phyloP scores from a whole-genome alignment of 2,329 filamentous ascomycete species.

The Aspergillus brasiliensis region DNA sequence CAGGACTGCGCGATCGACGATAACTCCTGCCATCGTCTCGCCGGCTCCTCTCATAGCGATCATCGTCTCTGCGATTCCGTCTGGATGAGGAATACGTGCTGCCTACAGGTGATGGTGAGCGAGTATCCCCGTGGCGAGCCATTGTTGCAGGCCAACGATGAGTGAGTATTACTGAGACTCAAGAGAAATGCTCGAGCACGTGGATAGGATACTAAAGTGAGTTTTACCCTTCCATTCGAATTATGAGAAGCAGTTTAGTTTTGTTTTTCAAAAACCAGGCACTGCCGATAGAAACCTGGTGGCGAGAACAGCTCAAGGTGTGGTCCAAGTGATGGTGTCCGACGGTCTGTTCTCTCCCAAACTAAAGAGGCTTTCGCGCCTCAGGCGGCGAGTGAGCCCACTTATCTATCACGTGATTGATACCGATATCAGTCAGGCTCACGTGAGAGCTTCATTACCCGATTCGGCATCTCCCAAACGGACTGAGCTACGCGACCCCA shows the following conservation, averaged over 20 bases:
- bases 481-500: conserved; percentile 23
- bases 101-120: conserved; percentile 94
- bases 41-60: conserved; percentile 54
- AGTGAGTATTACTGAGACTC: conserved; percentile 51
- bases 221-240: conserved; percentile 29
- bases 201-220: conserved; percentile 20
- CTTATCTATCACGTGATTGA: conserved; percentile 13
- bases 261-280: background rate
- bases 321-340: background rate
- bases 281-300: conserved; percentile 5
- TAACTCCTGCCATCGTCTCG: conserved; percentile 54
- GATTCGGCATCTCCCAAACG: conserved; percentile 30
- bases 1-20: conserved; percentile 52
- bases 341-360: background rate
- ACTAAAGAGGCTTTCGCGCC: background rate
- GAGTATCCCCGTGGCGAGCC: conserved; percentile 64
- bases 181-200: conserved; percentile 30
- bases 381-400: background rate
- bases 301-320: conserved; percentile 7
- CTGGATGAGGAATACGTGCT: conserved; percentile 75
- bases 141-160: conserved; percentile 58
- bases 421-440: conserved; percentile 4
- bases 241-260: conserved; percentile 5
- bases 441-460: conserved; percentile 23
- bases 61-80: conserved; percentile 58